Conservation (phyloP, 129 eudicot genomes). For the Helichrysum umbraculigerum region DNA sequence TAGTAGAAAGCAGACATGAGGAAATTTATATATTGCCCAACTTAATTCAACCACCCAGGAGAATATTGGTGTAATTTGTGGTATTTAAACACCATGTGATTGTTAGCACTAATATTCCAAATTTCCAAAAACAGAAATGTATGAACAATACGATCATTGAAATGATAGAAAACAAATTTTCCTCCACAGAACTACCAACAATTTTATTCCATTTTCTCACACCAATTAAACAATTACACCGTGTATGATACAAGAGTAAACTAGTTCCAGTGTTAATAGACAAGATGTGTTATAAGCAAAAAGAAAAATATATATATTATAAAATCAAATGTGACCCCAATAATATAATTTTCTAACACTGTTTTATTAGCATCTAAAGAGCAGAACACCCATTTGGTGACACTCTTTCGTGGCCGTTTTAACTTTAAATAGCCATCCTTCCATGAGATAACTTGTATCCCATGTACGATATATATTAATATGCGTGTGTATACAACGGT, state of each 20-base stretch:
- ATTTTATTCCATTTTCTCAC: no score
- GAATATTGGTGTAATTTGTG: not conserved
- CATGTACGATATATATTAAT: not conserved
- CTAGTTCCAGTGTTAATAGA: no score
- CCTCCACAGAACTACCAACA: no score
- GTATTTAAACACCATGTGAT: not conserved
- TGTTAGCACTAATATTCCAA: not conserved
- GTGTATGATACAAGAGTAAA: no score
- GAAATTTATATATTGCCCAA: not conserved
- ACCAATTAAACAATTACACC: no score
- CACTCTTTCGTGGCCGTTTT: not conserved
- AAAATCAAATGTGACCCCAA: not conserved
- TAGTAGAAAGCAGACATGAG: not conserved
- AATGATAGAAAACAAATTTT: not conserved
- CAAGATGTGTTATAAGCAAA: no score
- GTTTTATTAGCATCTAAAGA: not conserved
- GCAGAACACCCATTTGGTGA: not conserved
- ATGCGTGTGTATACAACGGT: not conserved
- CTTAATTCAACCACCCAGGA: not conserved
- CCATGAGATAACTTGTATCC: not conserved
- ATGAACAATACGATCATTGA: not conserved
- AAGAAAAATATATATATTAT: no score
- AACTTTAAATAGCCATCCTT: not conserved
- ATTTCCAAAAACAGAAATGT: not conserved
- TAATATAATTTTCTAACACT: no score